Percentiles rank a stretch among this genome's conserved stretches.
Conservation (phyloP, 2,329 filamentous ascomycete genomes). For the Ampelomyces quisqualis region DNA sequence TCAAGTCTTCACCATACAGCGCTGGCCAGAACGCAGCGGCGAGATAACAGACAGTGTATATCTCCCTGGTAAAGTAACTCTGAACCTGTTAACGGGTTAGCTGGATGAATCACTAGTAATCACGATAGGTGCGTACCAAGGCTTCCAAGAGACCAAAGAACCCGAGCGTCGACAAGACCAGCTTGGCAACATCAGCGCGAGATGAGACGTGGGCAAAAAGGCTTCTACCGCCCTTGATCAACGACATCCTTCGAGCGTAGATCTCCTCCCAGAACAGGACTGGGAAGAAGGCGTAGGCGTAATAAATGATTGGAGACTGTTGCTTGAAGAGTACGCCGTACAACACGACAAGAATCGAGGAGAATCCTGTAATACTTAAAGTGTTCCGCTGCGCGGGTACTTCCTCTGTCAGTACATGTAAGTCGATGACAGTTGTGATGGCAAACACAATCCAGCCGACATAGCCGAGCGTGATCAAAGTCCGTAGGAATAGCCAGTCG, state of each 20-base stretch:
- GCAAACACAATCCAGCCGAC: slow-evolving; percentile 95
- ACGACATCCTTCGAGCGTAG: slow-evolving; percentile 70
- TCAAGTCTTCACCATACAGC: slow-evolving; percentile 70
- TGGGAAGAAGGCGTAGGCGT: slow-evolving; percentile 88
- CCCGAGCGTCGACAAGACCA: slow-evolving; percentile 63
- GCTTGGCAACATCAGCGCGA: slow-evolving; percentile 56
- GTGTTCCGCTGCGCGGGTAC: slow-evolving; percentile 64
- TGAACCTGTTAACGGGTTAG: slow-evolving; percentile 61
- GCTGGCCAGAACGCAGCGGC: slow-evolving; percentile 76
- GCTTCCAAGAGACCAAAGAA: slow-evolving; percentile 78
- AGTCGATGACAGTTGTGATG: slow-evolving; percentile 80
- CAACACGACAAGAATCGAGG: slow-evolving; percentile 70
- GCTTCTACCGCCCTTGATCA: slow-evolving; percentile 65
- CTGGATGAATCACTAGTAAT: background rate
- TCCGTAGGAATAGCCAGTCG: slow-evolving; percentile 93
- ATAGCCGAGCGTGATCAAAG: slow-evolving; percentile 86
- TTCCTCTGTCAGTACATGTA: slow-evolving; percentile 77
- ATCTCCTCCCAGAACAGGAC: slow-evolving; percentile 97
- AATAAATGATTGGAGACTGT: slow-evolving; percentile 79
- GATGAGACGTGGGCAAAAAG: slow-evolving; percentile 71
- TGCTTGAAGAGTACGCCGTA: slow-evolving; percentile 81
- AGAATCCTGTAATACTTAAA: slow-evolving; percentile 65
- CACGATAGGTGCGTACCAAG: slow-evolving; percentile 51
- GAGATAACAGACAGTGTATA: slow-evolving; percentile 79
- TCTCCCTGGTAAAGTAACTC: slow-evolving; percentile 87